Conservation (phyloP, 305 asterid species). For the Fraxinus floribunda region DNA sequence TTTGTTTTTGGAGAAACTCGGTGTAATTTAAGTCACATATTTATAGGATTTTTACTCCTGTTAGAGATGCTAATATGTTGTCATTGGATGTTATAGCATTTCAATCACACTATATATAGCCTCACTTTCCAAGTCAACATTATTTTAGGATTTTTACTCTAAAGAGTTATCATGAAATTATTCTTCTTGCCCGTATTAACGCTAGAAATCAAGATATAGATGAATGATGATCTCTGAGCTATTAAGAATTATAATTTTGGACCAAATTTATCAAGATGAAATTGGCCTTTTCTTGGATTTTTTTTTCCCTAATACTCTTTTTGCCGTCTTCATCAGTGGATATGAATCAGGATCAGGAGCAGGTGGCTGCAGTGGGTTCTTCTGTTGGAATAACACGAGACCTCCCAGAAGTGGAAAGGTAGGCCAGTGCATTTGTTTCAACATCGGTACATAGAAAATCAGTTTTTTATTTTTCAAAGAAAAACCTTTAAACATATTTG, state of each 20-base stretch:
- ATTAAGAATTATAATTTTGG: not conserved
- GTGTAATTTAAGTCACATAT: not conserved
- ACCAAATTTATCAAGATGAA: not conserved
- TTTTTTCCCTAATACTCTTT: not conserved
- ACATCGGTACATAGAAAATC: not conserved
- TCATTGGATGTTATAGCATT: not conserved
- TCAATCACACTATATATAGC: not conserved
- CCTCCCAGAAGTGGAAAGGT: constrained; percentile 42
- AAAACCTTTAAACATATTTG: not conserved
- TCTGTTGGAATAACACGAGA: constrained; percentile 48
- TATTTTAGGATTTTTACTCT: not conserved
- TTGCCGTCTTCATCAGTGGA: constrained; percentile 32
- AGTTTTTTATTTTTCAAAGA: not conserved
- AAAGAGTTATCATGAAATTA: not conserved
- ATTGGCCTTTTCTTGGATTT: not conserved
- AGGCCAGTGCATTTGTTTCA: not conserved
- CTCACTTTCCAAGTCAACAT: not conserved
- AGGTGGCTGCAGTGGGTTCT: constrained; percentile 43
- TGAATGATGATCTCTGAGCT: not conserved
- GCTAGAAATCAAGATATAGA: not conserved
- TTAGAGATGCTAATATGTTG: not conserved
- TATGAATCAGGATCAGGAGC: constrained; percentile 55
- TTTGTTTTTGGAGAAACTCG: not conserved
- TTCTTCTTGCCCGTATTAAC: not conserved
- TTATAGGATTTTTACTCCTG: not conserved